These are phyloP conservation scores for Monoraphidium neglectum DNA, from an alignment of 139 green algal genomes.

Conservation along the genomic window DNA sequence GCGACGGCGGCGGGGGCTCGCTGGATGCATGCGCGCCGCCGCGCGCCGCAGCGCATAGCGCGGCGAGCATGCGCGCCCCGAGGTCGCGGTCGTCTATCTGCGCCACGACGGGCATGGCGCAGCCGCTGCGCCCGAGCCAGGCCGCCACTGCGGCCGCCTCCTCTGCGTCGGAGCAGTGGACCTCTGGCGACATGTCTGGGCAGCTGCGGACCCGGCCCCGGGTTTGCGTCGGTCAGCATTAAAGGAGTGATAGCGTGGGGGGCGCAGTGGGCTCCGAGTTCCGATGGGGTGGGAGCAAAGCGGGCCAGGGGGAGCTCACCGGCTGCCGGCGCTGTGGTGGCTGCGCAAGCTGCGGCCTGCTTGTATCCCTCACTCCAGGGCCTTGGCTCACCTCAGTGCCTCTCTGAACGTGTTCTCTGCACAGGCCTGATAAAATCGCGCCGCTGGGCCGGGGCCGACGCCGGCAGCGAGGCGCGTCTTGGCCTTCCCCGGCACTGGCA, in stretches of 20 bases:
- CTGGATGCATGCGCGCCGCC: neutral
- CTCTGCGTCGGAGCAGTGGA: constrained; percentile 49
- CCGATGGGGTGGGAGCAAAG: neutral
- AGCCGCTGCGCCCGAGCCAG: constrained; percentile 32
- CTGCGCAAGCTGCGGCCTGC: neutral
- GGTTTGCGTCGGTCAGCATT: too few relatives aligned
- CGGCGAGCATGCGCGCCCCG: constrained; percentile 55
- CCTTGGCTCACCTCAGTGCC: constrained; percentile 31
- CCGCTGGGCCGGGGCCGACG: constrained; percentile 46
- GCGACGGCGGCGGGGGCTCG: too few relatives aligned
- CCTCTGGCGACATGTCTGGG: neutral
- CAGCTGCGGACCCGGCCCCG: constrained; percentile 24
- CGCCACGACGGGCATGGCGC: constrained; percentile 15
- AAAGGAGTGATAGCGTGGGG: neutral
- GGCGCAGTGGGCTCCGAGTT: neutral
- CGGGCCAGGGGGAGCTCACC: neutral
- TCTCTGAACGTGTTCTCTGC: constrained; percentile 46
- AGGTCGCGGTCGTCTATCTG: constrained; percentile 55
- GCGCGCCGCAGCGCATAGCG: constrained; percentile 43
- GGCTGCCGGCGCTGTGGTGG: neutral
- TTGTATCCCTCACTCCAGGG: neutral
- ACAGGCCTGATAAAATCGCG: constrained; percentile 59
- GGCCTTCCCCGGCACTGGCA: constrained; percentile 58
- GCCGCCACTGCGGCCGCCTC: constrained; percentile 34
- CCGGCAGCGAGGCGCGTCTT: constrained; percentile 70